A percentile compares a stretch with the other conserved stretches of the same genome.
Evolutionary conservation across 805 yeast genomes (phyloP).

Genomic region (Candida schatavii): DNA sequence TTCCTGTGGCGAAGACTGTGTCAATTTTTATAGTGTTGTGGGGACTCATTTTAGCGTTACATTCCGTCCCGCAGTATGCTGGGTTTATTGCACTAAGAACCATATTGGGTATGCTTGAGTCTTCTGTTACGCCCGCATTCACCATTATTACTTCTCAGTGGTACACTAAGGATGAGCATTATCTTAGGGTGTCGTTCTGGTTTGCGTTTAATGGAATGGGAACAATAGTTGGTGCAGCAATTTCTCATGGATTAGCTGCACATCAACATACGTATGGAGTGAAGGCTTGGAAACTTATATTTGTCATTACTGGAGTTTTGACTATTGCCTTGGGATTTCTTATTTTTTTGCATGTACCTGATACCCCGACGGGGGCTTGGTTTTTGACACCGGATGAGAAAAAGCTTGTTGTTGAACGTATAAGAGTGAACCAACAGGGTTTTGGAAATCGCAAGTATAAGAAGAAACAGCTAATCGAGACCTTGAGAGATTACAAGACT

Average conservation of each 20-base stretch:
- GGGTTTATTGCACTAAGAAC: constrained; percentile 39
- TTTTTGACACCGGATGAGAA: constrained; percentile 43
- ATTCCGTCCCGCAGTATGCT: constrained; percentile 46
- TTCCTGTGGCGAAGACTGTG: constrained; percentile 54
- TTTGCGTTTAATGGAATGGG: constrained; percentile 38
- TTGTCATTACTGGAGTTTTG: constrained; percentile 39
- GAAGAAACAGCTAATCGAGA: constrained; percentile 51
- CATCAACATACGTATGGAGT: constrained; percentile 11
- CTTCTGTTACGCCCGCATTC: constrained; percentile 40
- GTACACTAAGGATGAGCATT: constrained; percentile 32
- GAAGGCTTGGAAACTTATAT: constrained; percentile 41
- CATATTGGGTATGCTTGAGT: constrained; percentile 39
- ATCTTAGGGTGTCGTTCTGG: constrained; percentile 34
- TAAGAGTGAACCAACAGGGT: constrained; percentile 55
- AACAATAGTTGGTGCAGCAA: constrained; percentile 20
- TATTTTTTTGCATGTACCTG: constrained; percentile 29
- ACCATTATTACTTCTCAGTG: constrained; percentile 36
- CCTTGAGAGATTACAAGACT: constrained; percentile 46
- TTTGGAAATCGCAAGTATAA: constrained; percentile 56
- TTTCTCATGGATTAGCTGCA: constrained; percentile 17
- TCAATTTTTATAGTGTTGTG: constrained; percentile 52
- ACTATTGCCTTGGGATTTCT: constrained; percentile 32
- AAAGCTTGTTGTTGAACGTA: constrained; percentile 44
- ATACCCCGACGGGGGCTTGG: constrained; percentile 31
- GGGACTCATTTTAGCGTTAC: constrained; percentile 57